These are phyloP conservation scores for Plasmodium cynomolgi DNA, from an alignment of 169 alveolate species.

Conservation along the genomic window DNA sequence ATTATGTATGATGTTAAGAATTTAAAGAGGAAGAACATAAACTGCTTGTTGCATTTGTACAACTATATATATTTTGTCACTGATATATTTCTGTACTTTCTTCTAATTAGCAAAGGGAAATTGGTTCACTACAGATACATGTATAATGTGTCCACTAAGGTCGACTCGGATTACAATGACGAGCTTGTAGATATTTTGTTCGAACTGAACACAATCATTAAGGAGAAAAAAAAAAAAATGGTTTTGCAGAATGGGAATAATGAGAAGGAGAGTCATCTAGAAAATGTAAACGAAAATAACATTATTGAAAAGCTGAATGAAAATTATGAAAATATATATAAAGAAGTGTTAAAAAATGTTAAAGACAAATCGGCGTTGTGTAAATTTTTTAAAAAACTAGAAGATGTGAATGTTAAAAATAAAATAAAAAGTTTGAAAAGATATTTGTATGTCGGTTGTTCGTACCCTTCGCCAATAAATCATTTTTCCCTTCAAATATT, in stretches of 20 bases:
- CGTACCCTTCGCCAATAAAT: slow-evolving; percentile 74
- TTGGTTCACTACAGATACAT: slow-evolving; percentile 54
- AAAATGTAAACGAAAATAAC: slow-evolving; percentile 56
- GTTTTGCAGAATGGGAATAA: background rate
- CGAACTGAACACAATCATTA: slow-evolving; percentile 52
- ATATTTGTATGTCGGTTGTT: slow-evolving; percentile 49
- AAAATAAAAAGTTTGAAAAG: slow-evolving; percentile 59
- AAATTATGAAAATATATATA: slow-evolving; percentile 61
- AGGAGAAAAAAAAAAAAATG: slow-evolving; percentile 34
- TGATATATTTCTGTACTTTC: slow-evolving; percentile 52
- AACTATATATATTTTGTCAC: slow-evolving; percentile 52
- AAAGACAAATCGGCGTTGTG: slow-evolving; percentile 26
- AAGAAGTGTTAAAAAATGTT: slow-evolving; percentile 29
- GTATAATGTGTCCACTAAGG: slow-evolving; percentile 11
- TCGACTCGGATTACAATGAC: slow-evolving; percentile 43
- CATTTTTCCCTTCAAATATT: slow-evolving; percentile 70
- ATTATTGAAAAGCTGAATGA: slow-evolving; percentile 60
- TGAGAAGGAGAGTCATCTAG: slow-evolving; percentile 5
- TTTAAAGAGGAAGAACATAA: slow-evolving; percentile 57
- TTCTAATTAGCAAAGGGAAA: slow-evolving; percentile 72
- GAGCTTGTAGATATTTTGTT: slow-evolving; percentile 49
- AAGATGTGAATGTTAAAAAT: slow-evolving; percentile 41
- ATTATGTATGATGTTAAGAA: slow-evolving; percentile 71
- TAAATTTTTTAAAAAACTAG: slow-evolving; percentile 44
- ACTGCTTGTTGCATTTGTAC: slow-evolving; percentile 61